phyloP scores from a whole-genome alignment of 352 stramenopile genomes.

The Pythium vanterpoolii region DNA sequence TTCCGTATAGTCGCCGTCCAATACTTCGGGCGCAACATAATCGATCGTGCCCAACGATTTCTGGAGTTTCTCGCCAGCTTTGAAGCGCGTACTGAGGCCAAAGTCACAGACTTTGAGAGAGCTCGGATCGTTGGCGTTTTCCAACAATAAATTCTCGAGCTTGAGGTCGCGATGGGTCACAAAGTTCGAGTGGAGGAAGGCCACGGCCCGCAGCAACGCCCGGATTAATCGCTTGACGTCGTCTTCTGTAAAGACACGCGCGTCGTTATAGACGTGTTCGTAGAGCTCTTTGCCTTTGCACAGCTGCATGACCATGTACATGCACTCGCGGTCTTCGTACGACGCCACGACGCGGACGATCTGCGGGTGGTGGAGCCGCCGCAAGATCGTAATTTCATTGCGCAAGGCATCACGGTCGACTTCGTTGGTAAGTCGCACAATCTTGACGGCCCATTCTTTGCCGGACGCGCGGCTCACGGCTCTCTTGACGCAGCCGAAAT shows the following conservation, averaged over 20 bases:
- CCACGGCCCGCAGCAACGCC: conserved; percentile 29
- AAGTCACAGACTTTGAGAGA: conserved; percentile 86
- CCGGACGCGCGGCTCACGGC: conserved; percentile 55
- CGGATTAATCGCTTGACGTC: conserved; percentile 68
- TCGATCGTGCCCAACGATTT: conserved; percentile 80
- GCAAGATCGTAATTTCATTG: conserved; percentile 79
- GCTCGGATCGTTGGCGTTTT: conserved; percentile 51
- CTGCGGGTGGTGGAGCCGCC: conserved; percentile 74
- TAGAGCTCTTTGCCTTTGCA: conserved; percentile 81
- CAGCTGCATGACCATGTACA: conserved; percentile 89
- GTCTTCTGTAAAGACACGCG: conserved; percentile 59
- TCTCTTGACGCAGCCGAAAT: conserved; percentile 70
- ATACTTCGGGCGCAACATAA: conserved; percentile 77
- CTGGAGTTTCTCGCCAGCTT: conserved; percentile 64
- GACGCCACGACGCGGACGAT: conserved; percentile 77
- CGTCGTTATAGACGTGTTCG: conserved; percentile 66
- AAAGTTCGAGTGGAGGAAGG: conserved; percentile 79
- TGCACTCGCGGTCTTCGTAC: conserved; percentile 73
- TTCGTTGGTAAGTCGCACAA: conserved; percentile 67
- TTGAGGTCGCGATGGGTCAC: conserved; percentile 83
- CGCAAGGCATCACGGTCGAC: conserved; percentile 70
- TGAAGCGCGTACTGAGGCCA: conserved; percentile 72
- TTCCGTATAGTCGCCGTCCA: conserved; percentile 80
- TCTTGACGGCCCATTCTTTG: conserved; percentile 77
- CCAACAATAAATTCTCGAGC: conserved; percentile 78